These are phyloP conservation scores for Mucor velutinosus DNA, from an alignment of 371 early-diverging fungal genomes.

Conservation along the genomic window DNA sequence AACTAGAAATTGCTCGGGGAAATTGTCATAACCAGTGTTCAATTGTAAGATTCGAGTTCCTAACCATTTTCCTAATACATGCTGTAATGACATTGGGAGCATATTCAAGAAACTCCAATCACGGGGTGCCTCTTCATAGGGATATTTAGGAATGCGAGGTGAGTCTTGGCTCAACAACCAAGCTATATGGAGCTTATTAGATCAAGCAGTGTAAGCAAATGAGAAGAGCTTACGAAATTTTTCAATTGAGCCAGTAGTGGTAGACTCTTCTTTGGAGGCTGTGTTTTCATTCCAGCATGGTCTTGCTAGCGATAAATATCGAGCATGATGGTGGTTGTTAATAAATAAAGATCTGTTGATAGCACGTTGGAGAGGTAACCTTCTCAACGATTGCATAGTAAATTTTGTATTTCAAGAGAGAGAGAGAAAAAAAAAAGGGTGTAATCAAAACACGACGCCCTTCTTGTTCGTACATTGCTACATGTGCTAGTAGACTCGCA, in stretches of 20 bases:
- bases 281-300: neutral
- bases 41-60: conserved; percentile 51
- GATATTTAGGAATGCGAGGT: conserved; percentile 56
- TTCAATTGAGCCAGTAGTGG: neutral
- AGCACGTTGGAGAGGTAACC: neutral
- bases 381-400: neutral
- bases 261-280: neutral
- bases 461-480: neutral
- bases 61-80: conserved; percentile 46
- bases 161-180: conserved; percentile 49
- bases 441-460: conserved; percentile 1
- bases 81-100: conserved; percentile 51
- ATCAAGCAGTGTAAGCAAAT: neutral
- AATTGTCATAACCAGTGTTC: conserved; percentile 56
- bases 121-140: conserved; percentile 47
- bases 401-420: neutral
- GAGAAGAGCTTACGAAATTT: conserved; percentile 20
- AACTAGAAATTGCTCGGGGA: conserved; percentile 62
- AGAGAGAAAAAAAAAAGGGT: neutral
- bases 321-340: neutral
- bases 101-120: conserved; percentile 46
- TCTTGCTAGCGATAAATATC: neutral
- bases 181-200: conserved; percentile 29
- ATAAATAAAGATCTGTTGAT: neutral
- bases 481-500: neutral